Conservation (phyloP, 768 basidiomycete species). For the Hygrophorus pudorinus region DNA sequence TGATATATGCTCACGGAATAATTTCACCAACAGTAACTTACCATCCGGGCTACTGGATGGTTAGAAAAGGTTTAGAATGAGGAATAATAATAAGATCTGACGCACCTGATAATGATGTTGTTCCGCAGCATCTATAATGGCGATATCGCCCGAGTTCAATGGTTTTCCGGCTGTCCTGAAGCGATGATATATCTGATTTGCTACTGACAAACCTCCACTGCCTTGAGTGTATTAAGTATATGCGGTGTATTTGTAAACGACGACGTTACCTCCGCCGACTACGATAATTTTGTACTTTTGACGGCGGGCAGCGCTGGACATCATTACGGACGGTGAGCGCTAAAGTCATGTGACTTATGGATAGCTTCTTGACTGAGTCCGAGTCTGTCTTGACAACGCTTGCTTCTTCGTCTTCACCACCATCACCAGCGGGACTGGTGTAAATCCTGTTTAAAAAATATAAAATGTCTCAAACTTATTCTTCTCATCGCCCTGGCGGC, state of each 20-base stretch:
- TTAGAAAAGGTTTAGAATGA: conserved; percentile 5
- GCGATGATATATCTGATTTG: conserved; percentile 79
- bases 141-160: conserved; percentile 68
- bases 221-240: conserved; percentile 33
- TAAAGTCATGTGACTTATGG: neutral
- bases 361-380: no score
- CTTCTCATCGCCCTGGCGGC: conserved; percentile 19
- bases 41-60: conserved; percentile 71
- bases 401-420: neutral
- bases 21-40: conserved; percentile 21
- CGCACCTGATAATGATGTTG: conserved; percentile 79
- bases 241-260: neutral
- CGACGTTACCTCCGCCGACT: conserved; percentile 69
- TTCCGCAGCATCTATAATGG: conserved; percentile 72
- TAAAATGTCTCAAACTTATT: conserved; percentile 12
- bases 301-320: neutral
- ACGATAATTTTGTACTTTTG: conserved; percentile 73
- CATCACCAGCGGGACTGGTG: conserved; percentile 18
- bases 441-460: conserved; percentile 1
- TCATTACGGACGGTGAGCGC: neutral
- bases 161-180: conserved; percentile 63
- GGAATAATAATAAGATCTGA: neutral
- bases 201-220: conserved; percentile 70
- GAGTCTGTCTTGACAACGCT: no score
- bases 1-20: neutral